Evolutionary conservation across 2,329 filamentous ascomycete genomes (phyloP).

Genomic region (Aspergillus hiratsukae): DNA sequence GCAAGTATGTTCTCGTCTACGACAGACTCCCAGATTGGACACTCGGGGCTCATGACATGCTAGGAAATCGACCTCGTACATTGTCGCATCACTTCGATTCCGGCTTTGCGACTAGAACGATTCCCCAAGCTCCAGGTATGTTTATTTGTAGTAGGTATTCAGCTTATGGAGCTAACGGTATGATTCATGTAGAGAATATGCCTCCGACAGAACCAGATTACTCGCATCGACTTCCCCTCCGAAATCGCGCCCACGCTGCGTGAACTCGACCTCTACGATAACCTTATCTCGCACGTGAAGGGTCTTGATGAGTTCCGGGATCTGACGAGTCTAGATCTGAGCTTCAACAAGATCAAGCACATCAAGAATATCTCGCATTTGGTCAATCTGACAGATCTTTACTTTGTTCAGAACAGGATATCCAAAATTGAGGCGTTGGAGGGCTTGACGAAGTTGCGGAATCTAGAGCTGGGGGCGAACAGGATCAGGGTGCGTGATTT

Average conservation of each 20-base stretch:
- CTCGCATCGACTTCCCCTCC: constrained; percentile 70
- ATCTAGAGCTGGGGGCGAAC: constrained; percentile 89
- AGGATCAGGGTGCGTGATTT: constrained; percentile 60
- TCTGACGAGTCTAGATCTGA: constrained; percentile 78
- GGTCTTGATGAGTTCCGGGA: constrained; percentile 73
- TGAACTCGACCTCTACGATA: constrained; percentile 95
- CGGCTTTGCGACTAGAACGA: constrained; percentile 73
- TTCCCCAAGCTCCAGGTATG: constrained; percentile 66
- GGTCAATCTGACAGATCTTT: constrained; percentile 73
- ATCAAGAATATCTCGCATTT: constrained; percentile 85
- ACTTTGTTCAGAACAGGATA: constrained; percentile 94
- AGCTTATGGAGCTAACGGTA: neutral
- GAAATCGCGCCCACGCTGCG: constrained; percentile 62
- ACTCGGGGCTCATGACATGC: constrained; percentile 8
- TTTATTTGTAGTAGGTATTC: neutral
- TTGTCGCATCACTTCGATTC: constrained; percentile 73
- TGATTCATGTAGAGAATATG: constrained; percentile 59
- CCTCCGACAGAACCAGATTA: constrained; percentile 87
- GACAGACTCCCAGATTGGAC: neutral
- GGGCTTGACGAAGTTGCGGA: constrained; percentile 67
- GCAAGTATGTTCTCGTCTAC: constrained; percentile 37
- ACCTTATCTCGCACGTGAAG: constrained; percentile 81
- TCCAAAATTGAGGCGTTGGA: constrained; percentile 79
- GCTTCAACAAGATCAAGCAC: constrained; percentile 99
- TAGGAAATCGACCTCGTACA: constrained; percentile 89